Evolutionary conservation across 768 basidiomycete genomes (phyloP), one percentile per base, ranked within the genome.

Genomic region (Podaxis carcinomalis): DNA sequence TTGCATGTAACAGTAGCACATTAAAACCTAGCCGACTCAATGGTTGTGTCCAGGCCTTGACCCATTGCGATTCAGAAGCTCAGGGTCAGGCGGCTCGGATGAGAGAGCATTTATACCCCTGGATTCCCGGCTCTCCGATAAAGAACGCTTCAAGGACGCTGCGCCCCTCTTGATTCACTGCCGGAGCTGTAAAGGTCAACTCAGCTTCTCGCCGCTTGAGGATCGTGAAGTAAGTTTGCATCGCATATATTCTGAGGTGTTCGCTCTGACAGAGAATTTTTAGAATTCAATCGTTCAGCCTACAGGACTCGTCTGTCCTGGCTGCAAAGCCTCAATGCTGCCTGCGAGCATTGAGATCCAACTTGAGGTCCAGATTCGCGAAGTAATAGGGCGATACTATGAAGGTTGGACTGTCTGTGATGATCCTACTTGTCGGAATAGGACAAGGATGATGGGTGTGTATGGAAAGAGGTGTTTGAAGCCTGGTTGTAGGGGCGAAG

Each of bases 371-470:
- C 93, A 95, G 66, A 90, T 98, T 54, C 86, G 95, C 0, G 73
- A 81, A 1, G 84, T 83, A 63, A 89, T 99, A 52, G 75, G 78
- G 6, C 83, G 79, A 66, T 98, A 95, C 73, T 98, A 99, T 69
- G 86, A 97, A 67, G 87, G 87, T 1, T 95, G 92, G 91, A 88
- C 84, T 0, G 75, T 89, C 4, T 99, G 97, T 73, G 83, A 94
- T 66, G 97, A 98, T 63, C 77, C 84, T 21, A 89, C 88, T 0
- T 99, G 97, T 68, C 84, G 84, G 7, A 80, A 86, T 62, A 83
- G 91, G 39, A 95, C 96, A n/a, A 80, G 97, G 19, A 91, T 88
- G 82, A 96, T 98, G 92, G 80, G 90, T 37, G 93, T 98, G 0
- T 95, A 94, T 71, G 95, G 93, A 5, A 82, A 87, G 35, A 78